Base-by-base conservation (phyloP, 257 asterid species). In the Fraxinus cuspidata region DNA sequence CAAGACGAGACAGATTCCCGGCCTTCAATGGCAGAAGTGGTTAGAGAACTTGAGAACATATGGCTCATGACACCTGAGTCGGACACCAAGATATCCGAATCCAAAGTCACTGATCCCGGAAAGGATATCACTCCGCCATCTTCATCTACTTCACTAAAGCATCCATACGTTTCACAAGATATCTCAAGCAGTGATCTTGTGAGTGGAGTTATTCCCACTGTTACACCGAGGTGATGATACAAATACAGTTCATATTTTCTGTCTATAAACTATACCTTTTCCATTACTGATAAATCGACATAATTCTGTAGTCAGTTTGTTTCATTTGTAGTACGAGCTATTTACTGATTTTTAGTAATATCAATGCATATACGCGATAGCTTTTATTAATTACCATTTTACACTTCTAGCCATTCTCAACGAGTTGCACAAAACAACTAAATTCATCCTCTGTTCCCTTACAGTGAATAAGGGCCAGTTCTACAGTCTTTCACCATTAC, bases 1-100 rank as follows among this genome's bases (percentile, higher is more conserved):
- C 84, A 79, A 77, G 92, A 92, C 0, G 88, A 89, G 72, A 88
- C 96, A 5, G 86, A 84, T 2, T 80, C 78, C 25, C 88, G 97
- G 28, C 97, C 97, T 42, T 82, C 93, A 12, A 89, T 90, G 96
- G 81, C 90, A 13, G 87, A 83, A 75, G 97, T 90, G 28, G 91
- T 90, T n/a, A 79, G 96, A 77, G 97, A 89, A 79, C 87, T 90
- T 0, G 96, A 92, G 34, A 85, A 63, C 81, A 85, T 92, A 83
- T 79, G 90, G 89, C 70, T 29, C 23, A 89, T 89, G 94, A 81
- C 87, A 80, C 93, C 97, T 0, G 94, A 90, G 68, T 75, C 88
- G 0, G 90, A 88, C 82, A 77, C 82, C 7, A 81, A 77, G 76
- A 58, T 71, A 19, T 74, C 86, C 12, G 93, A 84, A 18, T 81